Base-by-base conservation (phyloP, 352 stramenopile species). In the Phytophthora quininea region DNA sequence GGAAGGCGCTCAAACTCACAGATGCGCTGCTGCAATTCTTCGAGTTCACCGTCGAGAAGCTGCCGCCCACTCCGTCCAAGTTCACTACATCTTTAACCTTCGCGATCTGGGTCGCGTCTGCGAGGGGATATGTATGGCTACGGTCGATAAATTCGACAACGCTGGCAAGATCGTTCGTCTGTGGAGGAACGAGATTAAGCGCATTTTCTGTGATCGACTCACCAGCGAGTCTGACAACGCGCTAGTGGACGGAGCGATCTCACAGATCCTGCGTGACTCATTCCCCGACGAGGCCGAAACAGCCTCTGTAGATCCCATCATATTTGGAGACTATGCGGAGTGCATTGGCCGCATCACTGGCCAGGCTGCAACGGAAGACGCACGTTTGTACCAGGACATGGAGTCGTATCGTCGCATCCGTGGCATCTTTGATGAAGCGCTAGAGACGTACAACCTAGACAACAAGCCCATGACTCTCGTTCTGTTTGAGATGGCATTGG, bases 71-170 rank as follows among this genome's bases (percentile, higher is more conserved):
- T 12, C 95, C 95, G 24, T 96, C 90, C 37, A 98, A 98, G 63
- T 98, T 55, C 95, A 98, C 71, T 98, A 98, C 72, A 98, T 98
- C 53, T 99, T 99, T 73, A 99, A 98, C 46, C 74, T 99, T n/a
- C 85, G 96, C 0, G 96, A 99, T 60, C 71, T 99, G 12, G 94
- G 89, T 0, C 87, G 96, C 9, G 93, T 99, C 2, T 98, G 94
- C 48, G 94, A 99, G 74, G 96, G 96, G 8, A 76, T 98, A 12
- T 99, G 95, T 55, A 93, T 98, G 70, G 91, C 91, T 9, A 98
- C 93, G 1, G 79, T 88, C 0, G 95, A 98, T 65, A 92, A 86
- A 32, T 96, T 97, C 62, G 79, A 89, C 35, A 84, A 59, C 30
- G 68, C 77, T 27, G 53, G 73, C 4, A 74, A 70, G 5, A 75